These are phyloP conservation scores for Plasmodium gaboni DNA, from an alignment of 169 alveolate species.

Conservation along the genomic window DNA sequence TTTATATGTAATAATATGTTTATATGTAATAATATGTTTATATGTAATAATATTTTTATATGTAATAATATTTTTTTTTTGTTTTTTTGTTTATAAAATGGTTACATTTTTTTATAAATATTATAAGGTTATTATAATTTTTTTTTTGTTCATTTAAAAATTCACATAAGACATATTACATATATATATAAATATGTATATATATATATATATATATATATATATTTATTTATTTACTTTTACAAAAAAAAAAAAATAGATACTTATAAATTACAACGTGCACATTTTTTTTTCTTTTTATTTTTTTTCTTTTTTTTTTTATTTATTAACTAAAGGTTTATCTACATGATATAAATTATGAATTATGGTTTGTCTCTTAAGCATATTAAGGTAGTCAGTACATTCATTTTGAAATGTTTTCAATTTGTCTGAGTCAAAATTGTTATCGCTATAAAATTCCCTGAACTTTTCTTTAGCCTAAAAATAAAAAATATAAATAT, in stretches of 20 bases:
- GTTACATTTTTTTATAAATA: neutral
- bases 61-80: neutral
- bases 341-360: slow-evolving; percentile 76
- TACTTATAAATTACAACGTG: neutral
- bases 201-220: neutral
- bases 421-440: slow-evolving; percentile 35
- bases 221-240: neutral
- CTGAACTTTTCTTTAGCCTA: slow-evolving; percentile 74
- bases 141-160: too few relatives aligned
- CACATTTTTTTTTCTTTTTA: neutral
- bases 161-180: neutral
- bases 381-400: slow-evolving; percentile 68
- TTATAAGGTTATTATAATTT: too few relatives aligned
- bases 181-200: neutral
- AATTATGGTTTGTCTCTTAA: slow-evolving; percentile 68
- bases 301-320: neutral
- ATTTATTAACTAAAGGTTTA: slow-evolving; percentile 69
- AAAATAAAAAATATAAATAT: neutral
- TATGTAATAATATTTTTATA: neutral
- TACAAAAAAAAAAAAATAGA: slow-evolving; percentile 12
- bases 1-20: neutral
- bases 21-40: too few relatives aligned
- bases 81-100: slow-evolving; percentile 3
- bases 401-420: slow-evolving; percentile 64
- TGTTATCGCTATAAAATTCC: slow-evolving; percentile 52